Evolutionary conservation across 345 rosid species (phyloP).

Genomic region (Diplotaxis tenuifolia): DNA sequence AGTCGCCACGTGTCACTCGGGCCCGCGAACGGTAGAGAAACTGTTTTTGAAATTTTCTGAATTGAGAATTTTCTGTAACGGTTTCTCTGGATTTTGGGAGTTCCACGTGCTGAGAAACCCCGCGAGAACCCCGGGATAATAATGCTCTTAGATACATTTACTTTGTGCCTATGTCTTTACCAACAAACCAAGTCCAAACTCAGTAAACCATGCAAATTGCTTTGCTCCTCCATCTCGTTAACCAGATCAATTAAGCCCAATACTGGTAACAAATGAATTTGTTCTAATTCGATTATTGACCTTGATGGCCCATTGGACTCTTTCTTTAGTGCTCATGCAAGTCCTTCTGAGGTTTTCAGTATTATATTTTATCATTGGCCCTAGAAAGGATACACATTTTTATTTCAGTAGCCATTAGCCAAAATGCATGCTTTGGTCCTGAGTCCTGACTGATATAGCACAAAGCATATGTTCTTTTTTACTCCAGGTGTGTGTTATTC

Average conservation of each 20-base stretch:
- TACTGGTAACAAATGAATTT: neutral
- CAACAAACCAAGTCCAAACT: neutral
- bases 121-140: no score
- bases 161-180: neutral
- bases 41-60: no score
- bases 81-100: no score
- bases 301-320: neutral
- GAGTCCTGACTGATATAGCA: neutral
- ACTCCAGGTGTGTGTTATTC: neutral
- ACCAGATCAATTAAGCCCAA: neutral
- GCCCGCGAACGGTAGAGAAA: no score
- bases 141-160: neutral
- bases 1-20: no score
- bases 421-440: neutral
- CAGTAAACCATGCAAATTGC: neutral
- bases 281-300: neutral
- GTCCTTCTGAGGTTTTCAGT: neutral
- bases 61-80: no score
- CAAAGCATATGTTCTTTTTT: neutral
- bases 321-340: neutral
- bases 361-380: neutral
- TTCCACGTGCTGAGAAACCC: no score
- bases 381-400: neutral
- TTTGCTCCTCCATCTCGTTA: neutral
- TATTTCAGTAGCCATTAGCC: neutral